These are phyloP conservation scores for Melanogaster broomeanus DNA, from an alignment of 768 basidiomycete species.

Conservation along the genomic window DNA sequence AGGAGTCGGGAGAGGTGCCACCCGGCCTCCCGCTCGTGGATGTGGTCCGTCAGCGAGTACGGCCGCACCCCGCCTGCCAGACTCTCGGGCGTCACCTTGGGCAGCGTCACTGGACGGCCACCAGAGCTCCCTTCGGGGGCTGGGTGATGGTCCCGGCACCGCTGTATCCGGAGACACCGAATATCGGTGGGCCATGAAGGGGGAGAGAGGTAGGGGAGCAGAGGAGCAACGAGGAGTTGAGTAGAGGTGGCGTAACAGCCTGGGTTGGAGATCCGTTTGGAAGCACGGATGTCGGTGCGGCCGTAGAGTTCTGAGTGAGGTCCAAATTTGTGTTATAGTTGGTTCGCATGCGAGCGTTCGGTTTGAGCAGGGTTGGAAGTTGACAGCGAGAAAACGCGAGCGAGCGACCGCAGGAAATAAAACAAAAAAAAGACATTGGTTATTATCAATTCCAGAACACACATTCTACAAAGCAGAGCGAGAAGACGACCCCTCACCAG, in stretches of 20 bases:
- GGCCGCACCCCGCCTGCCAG: slow-evolving; percentile 77
- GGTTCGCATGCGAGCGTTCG: not conserved
- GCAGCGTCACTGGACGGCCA: slow-evolving; percentile 70
- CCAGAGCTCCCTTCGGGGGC: slow-evolving; percentile 56
- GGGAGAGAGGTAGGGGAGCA: slow-evolving; percentile 67
- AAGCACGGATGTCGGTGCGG: slow-evolving; percentile 61
- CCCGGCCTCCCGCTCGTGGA: slow-evolving; percentile 96
- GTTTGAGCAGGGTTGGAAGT: not conserved
- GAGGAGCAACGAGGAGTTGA: slow-evolving; percentile 89
- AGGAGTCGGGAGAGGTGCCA: slow-evolving; percentile 74
- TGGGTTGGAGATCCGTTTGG: slow-evolving; percentile 93
- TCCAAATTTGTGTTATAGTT: no score
- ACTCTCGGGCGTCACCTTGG: slow-evolving; percentile 80
- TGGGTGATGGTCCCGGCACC: slow-evolving; percentile 89
- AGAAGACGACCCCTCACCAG: slow-evolving; percentile 74
- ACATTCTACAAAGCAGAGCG: slow-evolving; percentile 28
- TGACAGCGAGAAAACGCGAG: not conserved
- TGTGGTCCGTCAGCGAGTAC: slow-evolving; percentile 94
- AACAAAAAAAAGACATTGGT: slow-evolving; percentile 34
- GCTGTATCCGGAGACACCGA: slow-evolving; percentile 92
- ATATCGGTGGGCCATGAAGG: slow-evolving; percentile 76
- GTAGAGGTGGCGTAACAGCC: slow-evolving; percentile 96
- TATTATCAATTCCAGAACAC: slow-evolving; percentile 37
- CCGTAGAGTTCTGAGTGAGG: slow-evolving; percentile 76
- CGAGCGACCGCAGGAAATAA: slow-evolving; percentile 6